Conservation (phyloP, 2,329 filamentous ascomycete genomes). For the Paraphaeosphaeria sporulosa region DNA sequence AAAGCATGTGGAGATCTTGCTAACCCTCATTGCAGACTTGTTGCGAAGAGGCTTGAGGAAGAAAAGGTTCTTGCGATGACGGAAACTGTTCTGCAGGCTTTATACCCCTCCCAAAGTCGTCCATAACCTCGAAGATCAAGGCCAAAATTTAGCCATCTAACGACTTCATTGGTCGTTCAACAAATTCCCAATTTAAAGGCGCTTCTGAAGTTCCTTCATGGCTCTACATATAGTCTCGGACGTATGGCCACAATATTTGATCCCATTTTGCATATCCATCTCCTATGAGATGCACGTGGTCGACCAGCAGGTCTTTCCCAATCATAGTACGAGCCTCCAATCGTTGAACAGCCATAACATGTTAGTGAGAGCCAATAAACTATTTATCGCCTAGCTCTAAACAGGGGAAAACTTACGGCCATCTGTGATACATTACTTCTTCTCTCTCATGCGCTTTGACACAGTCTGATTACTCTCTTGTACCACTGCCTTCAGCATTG, state of each 20-base stretch:
- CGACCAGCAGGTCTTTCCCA: slow-evolving; percentile 19
- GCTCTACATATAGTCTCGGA: neutral
- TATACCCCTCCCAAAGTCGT: slow-evolving; percentile 18
- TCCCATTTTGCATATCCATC: slow-evolving; percentile 22
- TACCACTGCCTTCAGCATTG: slow-evolving; percentile 15
- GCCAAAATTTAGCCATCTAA: slow-evolving; percentile 3
- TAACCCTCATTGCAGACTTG: slow-evolving; percentile 31
- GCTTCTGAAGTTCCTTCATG: neutral
- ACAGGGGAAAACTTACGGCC: neutral
- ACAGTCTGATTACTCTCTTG: slow-evolving; percentile 17
- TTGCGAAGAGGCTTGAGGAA: slow-evolving; percentile 52
- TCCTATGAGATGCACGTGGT: slow-evolving; percentile 28
- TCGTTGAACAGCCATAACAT: slow-evolving; percentile 14
- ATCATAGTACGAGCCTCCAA: slow-evolving; percentile 16
- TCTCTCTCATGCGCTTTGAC: neutral
- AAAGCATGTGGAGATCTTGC: neutral
- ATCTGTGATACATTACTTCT: neutral
- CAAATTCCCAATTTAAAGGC: neutral
- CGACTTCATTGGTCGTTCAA: neutral
- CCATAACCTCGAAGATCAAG: slow-evolving; percentile 4
- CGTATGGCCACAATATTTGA: slow-evolving; percentile 15
- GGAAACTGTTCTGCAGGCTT: slow-evolving; percentile 41
- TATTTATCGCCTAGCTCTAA: neutral
- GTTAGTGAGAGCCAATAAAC: neutral
- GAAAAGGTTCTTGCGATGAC: slow-evolving; percentile 54